These are phyloP conservation scores for Cinchona pubescens DNA, from an alignment of 257 asterid species.

Conservation along the genomic window DNA sequence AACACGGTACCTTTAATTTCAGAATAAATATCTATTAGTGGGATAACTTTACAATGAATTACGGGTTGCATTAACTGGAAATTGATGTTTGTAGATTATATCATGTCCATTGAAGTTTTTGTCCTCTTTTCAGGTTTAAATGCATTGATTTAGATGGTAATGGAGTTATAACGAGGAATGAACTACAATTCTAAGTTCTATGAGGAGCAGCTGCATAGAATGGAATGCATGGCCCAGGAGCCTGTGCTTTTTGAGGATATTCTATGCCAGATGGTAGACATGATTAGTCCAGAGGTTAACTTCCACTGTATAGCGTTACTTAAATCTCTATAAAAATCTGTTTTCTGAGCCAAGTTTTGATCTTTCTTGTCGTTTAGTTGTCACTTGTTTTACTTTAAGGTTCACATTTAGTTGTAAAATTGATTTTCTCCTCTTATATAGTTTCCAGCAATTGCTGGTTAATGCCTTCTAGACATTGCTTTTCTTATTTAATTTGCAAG, in stretches of 20 bases:
- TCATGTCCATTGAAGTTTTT: neutral
- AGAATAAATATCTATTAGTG: neutral
- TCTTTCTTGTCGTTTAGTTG: slow-evolving; percentile 5
- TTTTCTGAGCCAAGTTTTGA: neutral
- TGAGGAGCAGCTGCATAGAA: slow-evolving; percentile 98
- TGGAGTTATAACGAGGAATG: slow-evolving; percentile 89
- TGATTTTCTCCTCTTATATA: neutral
- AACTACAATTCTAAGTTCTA: slow-evolving; percentile 96
- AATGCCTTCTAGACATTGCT: neutral
- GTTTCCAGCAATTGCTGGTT: neutral
- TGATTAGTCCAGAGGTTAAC: slow-evolving; percentile 87
- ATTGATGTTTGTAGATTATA: neutral
- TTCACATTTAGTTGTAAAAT: neutral
- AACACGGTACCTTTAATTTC: neutral
- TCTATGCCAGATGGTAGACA: slow-evolving; percentile 96
- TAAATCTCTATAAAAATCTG: slow-evolving; percentile 7
- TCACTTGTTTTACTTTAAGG: neutral
- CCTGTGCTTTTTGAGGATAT: slow-evolving; percentile 99
- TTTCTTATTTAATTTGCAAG: neutral
- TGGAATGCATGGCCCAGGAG: slow-evolving; percentile 99
- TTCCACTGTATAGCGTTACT: slow-evolving; percentile 14
- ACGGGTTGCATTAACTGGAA: slow-evolving; percentile 8
- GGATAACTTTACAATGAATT: neutral
- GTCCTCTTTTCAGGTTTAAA: slow-evolving; percentile 68
- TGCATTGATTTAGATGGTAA: slow-evolving; percentile 98